A percentile compares a stretch with the other conserved stretches of the same genome.
Evolutionary conservation across 2,329 filamentous ascomycete species (phyloP).

Genomic region (Lasiodiplodia citricola): DNA sequence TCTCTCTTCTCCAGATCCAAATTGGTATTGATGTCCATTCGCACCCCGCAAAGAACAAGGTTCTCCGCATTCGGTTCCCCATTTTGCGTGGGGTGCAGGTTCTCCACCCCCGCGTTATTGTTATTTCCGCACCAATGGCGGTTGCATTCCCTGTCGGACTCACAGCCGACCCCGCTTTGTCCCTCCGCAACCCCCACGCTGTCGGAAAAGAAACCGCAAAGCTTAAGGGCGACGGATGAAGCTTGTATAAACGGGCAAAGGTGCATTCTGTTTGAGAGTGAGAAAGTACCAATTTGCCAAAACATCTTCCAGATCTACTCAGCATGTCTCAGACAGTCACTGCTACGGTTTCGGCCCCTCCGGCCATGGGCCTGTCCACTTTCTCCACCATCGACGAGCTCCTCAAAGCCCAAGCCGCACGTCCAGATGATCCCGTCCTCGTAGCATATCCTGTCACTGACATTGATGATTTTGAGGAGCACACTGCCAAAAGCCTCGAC

Average conservation of each 20-base stretch:
- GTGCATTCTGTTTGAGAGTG: not conserved
- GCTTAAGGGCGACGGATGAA: not conserved
- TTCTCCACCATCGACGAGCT: conserved; percentile 35
- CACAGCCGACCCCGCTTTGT: not conserved
- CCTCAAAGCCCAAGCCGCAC: conserved; percentile 33
- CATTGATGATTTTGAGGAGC: conserved; percentile 36
- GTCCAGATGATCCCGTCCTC: conserved; percentile 31
- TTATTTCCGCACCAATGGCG: conserved; percentile 1
- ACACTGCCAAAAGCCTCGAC: conserved; percentile 34
- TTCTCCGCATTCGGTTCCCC: not conserved
- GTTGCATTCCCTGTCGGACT: not conserved
- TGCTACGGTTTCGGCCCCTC: not conserved
- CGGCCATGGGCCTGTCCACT: not conserved
- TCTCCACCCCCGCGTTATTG: not conserved
- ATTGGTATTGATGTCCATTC: not conserved
- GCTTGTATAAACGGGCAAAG: not conserved
- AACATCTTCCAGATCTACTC: not conserved
- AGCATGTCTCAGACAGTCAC: not conserved
- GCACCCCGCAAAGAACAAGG: not conserved
- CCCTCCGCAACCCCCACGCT: not conserved
- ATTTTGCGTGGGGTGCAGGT: not conserved
- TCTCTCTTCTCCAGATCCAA: not conserved
- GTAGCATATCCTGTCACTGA: conserved; percentile 34
- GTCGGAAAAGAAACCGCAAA: conserved; percentile 14
- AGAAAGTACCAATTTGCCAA: not conserved